These are phyloP conservation scores for Annona cherimola DNA, from an alignment of 164 flowering plant genomes.

Conservation along the genomic window DNA sequence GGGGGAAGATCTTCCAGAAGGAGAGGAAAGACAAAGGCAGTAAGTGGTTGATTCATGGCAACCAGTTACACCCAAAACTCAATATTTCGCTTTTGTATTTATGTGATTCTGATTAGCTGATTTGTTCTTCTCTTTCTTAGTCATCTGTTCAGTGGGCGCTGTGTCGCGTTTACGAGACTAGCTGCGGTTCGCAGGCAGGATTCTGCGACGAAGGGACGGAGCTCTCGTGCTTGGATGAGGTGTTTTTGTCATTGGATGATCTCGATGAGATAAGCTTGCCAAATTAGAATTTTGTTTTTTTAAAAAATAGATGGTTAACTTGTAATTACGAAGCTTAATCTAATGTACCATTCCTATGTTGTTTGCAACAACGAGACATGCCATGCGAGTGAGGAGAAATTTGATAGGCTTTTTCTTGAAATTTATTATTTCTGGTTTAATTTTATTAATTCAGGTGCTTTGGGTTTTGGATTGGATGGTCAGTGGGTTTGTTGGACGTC, in stretches of 20 bases:
- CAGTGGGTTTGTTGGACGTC: constrained; percentile 44
- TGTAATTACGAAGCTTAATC: constrained; percentile 3
- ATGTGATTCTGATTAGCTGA: background rate
- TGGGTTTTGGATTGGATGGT: constrained; percentile 16
- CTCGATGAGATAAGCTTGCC: constrained; percentile 75
- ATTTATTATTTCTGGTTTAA: background rate
- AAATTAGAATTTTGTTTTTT: constrained; percentile 18
- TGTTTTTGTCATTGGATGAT: constrained; percentile 75
- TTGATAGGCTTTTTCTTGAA: too few relatives aligned
- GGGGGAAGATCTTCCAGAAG: constrained; percentile 36
- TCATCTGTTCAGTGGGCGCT: constrained; percentile 60
- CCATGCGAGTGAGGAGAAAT: too few relatives aligned
- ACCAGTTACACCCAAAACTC: background rate
- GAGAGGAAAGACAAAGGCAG: constrained; percentile 32
- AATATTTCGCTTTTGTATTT: background rate
- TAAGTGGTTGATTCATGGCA: constrained; percentile 10
- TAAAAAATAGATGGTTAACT: background rate
- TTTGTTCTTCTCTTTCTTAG: constrained; percentile 17
- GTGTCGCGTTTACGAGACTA: constrained; percentile 56
- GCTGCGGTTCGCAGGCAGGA: constrained; percentile 19
- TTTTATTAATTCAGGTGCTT: constrained; percentile 19
- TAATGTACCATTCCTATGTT: constrained; percentile 3
- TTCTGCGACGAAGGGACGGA: constrained; percentile 40
- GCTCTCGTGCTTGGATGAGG: constrained; percentile 80
- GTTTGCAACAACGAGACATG: background rate